Evolutionary conservation across 306 rosid species (phyloP), one percentile per base, ranked within the genome.

Genomic region (Cicer chorassanicum): DNA sequence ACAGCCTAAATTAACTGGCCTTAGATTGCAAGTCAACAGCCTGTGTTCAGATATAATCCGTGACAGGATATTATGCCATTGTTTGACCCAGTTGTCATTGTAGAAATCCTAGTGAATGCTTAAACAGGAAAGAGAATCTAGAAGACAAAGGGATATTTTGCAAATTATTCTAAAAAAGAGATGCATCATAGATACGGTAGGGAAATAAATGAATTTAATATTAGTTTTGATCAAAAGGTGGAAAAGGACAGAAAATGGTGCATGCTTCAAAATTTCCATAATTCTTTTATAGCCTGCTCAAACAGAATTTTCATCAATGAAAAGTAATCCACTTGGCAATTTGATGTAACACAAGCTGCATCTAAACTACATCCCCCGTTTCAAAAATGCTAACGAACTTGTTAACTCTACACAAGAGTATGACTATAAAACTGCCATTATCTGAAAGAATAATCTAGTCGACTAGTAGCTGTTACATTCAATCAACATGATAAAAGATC

Each of bases 1-100:
- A 64, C 60, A 72, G 49, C 64, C 68, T 74, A 56, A 54, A 79
- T 11, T 56, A 72, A 72, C 74, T 46, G 70, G 60, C 45, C 43
- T 53, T 53, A 44, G 18, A 55, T 48, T 65, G 2, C 57, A 75
- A 70, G 48, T 60, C 18, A 73, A 72, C 16, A 34, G 9, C 36
- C 9, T 68, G 14, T 46, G n/a, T 19, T 48, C 48, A 48, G 14
- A 68, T 29, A 48, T n/a, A 46, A 48, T 49, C n/a, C 73, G n/a
- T 14, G 21, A 34, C 40, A 65, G 40, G 24, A 15, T 41, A 41
- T 18, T 40, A 65, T 44, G 41, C 6, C 55, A 21, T 45, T 12
- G 57, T 66, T 19, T 44, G 48, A 24, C 19, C 43, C 42, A 14
- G 56, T 67, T 21, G 56, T 55, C 24, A 34, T 24, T 19, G 49